Evolutionary conservation across 768 basidiomycete species (phyloP).

Genomic region (Agrocybe praecox): DNA sequence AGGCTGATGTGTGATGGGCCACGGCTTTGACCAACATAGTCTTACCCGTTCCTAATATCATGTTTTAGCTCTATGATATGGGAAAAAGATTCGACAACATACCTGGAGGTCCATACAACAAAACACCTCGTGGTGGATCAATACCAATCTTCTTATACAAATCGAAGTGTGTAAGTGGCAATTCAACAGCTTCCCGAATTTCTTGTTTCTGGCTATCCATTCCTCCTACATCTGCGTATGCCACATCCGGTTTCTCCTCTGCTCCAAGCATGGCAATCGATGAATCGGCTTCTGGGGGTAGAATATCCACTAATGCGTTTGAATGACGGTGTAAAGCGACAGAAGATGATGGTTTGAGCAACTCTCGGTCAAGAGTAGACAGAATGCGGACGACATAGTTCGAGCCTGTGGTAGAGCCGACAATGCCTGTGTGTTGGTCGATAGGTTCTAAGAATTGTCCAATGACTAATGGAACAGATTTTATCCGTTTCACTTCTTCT

Average conservation of each 20-base stretch:
- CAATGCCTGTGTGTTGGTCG: slow-evolving; percentile 96
- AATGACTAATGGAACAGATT: slow-evolving; percentile 97
- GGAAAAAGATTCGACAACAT: slow-evolving; percentile 15
- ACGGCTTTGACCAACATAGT: slow-evolving; percentile 99
- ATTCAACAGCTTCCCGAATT: slow-evolving; percentile 96
- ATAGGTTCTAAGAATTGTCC: slow-evolving; percentile 99
- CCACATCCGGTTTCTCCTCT: slow-evolving; percentile 94
- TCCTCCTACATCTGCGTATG: slow-evolving; percentile 94
- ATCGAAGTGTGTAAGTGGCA: slow-evolving; percentile 96
- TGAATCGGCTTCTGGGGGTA: slow-evolving; percentile 98
- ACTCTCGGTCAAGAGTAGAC: slow-evolving; percentile 94
- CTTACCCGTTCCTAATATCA: slow-evolving; percentile 83
- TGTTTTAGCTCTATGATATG: neutral
- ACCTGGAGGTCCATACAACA: slow-evolving; percentile 98
- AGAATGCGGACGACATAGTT: slow-evolving; percentile 98
- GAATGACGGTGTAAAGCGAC: slow-evolving; percentile 99
- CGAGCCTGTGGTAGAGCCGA: slow-evolving; percentile 95
- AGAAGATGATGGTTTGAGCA: slow-evolving; percentile 95
- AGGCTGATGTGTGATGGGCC: slow-evolving; percentile 94
- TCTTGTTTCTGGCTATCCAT: slow-evolving; percentile 99
- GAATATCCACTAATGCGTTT: slow-evolving; percentile 96
- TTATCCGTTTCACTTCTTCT: slow-evolving; percentile 99
- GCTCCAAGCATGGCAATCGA: slow-evolving; percentile 93
- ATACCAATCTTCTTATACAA: slow-evolving; percentile 99
- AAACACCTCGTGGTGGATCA: slow-evolving; percentile 95